phyloP scores from a whole-genome alignment of 202 grass and related monocot genomes.

The Tripidium arundinaceum region DNA sequence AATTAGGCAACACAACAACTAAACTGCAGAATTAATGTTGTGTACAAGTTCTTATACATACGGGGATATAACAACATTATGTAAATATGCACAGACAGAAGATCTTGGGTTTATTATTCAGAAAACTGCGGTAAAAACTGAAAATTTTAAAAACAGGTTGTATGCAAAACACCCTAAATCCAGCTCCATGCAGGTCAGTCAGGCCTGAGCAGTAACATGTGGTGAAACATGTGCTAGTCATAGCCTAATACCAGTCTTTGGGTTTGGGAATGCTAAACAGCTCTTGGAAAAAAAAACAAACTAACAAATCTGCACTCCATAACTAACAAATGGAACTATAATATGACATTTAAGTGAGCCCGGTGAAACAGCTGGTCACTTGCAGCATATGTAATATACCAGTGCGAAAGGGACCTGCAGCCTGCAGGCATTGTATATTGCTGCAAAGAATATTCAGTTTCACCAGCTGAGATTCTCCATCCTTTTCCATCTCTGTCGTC shows the following conservation, averaged over 20 bases:
- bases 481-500: constrained; percentile 3
- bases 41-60: too few relatives aligned
- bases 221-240: not conserved
- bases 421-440: not conserved
- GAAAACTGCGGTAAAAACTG: too few relatives aligned
- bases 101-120: too few relatives aligned
- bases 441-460: constrained; percentile 18
- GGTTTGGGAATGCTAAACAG: not conserved
- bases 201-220: not conserved
- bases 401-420: not conserved
- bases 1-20: too few relatives aligned
- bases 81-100: too few relatives aligned
- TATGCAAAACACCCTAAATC: too few relatives aligned
- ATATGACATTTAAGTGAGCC: not conserved
- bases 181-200: not conserved
- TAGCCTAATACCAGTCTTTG: not conserved
- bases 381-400: not conserved
- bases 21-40: too few relatives aligned
- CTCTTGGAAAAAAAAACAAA: not conserved
- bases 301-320: not conserved
- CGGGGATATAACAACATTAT: too few relatives aligned
- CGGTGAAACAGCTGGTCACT: not conserved
- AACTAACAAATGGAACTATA: not conserved
- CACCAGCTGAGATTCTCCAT: not conserved
- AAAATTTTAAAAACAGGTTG: too few relatives aligned